Evolutionary conservation across 2,329 filamentous ascomycete species (phyloP).

Genomic region (Claviceps maximensis): DNA sequence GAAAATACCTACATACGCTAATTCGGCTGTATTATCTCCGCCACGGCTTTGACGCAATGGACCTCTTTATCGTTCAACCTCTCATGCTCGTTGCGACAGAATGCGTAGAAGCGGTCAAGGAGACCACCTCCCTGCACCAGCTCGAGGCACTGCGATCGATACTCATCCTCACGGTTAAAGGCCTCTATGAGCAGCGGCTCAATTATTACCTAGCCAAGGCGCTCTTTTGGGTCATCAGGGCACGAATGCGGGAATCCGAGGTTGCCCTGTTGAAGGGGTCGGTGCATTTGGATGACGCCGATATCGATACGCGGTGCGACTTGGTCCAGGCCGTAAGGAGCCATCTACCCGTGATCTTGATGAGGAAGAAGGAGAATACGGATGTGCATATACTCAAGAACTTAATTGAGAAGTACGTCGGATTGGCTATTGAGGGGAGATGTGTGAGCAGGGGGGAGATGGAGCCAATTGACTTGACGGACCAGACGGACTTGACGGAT

Average conservation of each 20-base stretch:
- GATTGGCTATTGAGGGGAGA: slow-evolving; percentile 5
- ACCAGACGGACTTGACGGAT: too few relatives aligned
- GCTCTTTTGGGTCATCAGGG: slow-evolving; percentile 20
- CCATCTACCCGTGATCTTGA: slow-evolving; percentile 18
- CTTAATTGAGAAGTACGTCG: slow-evolving; percentile 11
- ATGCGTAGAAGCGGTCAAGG: slow-evolving; percentile 14
- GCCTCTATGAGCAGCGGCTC: slow-evolving; percentile 9
- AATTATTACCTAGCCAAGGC: slow-evolving; percentile 19
- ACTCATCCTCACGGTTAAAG: slow-evolving; percentile 21
- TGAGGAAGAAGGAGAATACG: slow-evolving; percentile 15
- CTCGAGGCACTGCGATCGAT: slow-evolving; percentile 18
- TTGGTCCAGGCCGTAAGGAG: slow-evolving; percentile 16
- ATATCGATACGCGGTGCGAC: slow-evolving; percentile 8
- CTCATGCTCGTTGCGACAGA: slow-evolving; percentile 13
- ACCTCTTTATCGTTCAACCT: slow-evolving; percentile 19
- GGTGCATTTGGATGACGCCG: slow-evolving; percentile 10
- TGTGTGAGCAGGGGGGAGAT: background rate
- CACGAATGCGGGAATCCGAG: slow-evolving; percentile 20
- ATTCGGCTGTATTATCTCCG: slow-evolving; percentile 19
- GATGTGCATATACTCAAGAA: slow-evolving; percentile 12
- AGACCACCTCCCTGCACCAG: slow-evolving; percentile 3
- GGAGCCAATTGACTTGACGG: background rate
- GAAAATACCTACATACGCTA: slow-evolving; percentile 13
- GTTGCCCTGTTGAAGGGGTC: slow-evolving; percentile 8
- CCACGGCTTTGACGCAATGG: slow-evolving; percentile 19